These are phyloP conservation scores for Plectranthus barbatus DNA, from an alignment of 257 asterid genomes.

Conservation along the genomic window DNA sequence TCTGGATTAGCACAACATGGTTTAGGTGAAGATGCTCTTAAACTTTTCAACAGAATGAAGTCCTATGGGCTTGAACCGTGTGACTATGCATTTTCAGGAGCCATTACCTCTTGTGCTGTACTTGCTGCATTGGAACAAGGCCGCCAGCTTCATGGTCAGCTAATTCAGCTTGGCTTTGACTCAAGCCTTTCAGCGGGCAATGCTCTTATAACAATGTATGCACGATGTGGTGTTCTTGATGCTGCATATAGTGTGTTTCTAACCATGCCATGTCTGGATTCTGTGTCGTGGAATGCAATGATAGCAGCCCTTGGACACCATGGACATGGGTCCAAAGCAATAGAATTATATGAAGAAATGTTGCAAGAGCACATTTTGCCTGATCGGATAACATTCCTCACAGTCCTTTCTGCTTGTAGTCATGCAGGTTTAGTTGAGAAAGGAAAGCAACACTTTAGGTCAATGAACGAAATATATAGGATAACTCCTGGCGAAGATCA, in stretches of 20 bases:
- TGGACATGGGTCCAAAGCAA: slow-evolving; percentile 50
- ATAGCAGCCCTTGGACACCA: slow-evolving; percentile 68
- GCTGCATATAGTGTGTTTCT: slow-evolving; percentile 37
- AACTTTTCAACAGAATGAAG: slow-evolving; percentile 52
- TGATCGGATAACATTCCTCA: slow-evolving; percentile 57
- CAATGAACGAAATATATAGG: slow-evolving; percentile 32
- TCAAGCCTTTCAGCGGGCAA: slow-evolving; percentile 74
- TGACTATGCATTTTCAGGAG: slow-evolving; percentile 67
- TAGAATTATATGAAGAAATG: slow-evolving; percentile 47
- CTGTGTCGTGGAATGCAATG: slow-evolving; percentile 78
- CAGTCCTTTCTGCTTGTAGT: slow-evolving; percentile 64
- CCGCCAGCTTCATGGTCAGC: slow-evolving; percentile 64
- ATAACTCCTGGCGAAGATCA: slow-evolving; percentile 69
- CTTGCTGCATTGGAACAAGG: slow-evolving; percentile 68
- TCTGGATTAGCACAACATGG: slow-evolving; percentile 63
- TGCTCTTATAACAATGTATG: slow-evolving; percentile 62
- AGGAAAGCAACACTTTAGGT: slow-evolving; percentile 40
- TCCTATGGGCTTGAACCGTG: slow-evolving; percentile 47
- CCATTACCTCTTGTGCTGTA: slow-evolving; percentile 58
- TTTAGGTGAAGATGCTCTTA: slow-evolving; percentile 56
- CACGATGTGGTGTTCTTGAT: slow-evolving; percentile 57
- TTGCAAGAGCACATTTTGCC: slow-evolving; percentile 50
- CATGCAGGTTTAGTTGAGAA: slow-evolving; percentile 60
- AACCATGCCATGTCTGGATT: slow-evolving; percentile 49
- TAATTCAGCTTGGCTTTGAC: slow-evolving; percentile 46